These are phyloP conservation scores for Yamadazyma mexicana DNA, from an alignment of 1,139 yeast species.

Conservation along the genomic window DNA sequence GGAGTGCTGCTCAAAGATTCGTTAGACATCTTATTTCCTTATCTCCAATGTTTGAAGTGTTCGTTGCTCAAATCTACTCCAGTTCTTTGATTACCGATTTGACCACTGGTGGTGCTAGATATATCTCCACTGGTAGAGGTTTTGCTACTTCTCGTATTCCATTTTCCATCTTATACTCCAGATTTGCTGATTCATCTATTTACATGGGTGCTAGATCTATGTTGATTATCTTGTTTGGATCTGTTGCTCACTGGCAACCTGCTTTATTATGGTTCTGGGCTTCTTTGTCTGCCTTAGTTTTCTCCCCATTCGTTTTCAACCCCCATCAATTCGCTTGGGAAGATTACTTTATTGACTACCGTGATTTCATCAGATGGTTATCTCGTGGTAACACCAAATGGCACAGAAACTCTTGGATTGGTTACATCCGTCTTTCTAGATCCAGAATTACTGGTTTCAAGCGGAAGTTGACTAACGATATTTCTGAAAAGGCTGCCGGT, in stretches of 20 bases:
- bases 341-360: constrained; percentile 97
- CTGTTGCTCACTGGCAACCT: constrained; percentile 95
- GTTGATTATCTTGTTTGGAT: constrained; percentile 86
- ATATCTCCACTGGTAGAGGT: constrained; percentile 99
- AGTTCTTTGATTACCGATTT: constrained; percentile 87
- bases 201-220: constrained; percentile 93
- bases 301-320: constrained; percentile 93
- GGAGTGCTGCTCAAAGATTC: constrained; percentile 93
- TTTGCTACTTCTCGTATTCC: constrained; percentile 99
- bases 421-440: constrained; percentile 92
- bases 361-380: constrained; percentile 97
- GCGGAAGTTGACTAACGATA: constrained; percentile 84
- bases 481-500: constrained; percentile 91
- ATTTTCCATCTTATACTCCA: constrained; percentile 89
- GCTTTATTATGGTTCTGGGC: constrained; percentile 99
- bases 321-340: constrained; percentile 99
- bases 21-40: constrained; percentile 84
- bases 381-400: constrained; percentile 98
- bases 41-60: constrained; percentile 97
- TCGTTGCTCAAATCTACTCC: constrained; percentile 96
- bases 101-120: constrained; percentile 99
- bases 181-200: constrained; percentile 96
- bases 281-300: constrained; percentile 82
- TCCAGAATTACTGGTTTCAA: constrained; percentile 98
- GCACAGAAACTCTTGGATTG: constrained; percentile 99